Evolutionary conservation across 768 basidiomycete genomes (phyloP), one percentile per base, ranked within the genome.

Genomic region (Podaxis mareebaensis): DNA sequence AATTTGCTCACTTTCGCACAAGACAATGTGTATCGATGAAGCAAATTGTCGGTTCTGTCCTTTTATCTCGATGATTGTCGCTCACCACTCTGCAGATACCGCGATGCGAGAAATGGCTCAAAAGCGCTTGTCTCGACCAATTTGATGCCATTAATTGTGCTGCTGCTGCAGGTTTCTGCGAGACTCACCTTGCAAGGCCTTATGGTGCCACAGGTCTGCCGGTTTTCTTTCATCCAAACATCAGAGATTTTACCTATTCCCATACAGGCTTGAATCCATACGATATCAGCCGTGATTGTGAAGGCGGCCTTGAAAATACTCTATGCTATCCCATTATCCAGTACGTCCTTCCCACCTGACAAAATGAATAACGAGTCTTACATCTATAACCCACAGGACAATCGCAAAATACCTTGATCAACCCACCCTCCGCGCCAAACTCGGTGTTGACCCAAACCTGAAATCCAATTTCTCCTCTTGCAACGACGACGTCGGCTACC

Each of bases 121-220:
- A 79, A 39, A 69, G 75, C 38, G 76, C 80, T 46, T 94, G 92
- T 68, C 76, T 89, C 15, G 82, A 91, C 48, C 73, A 76, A 7
- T 87, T 85, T 61, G 91, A 95, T 69, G 76, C 77, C 13, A 85
- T 91, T 28, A 77, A 81, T 58, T 94, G 93, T 68, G 70, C 72
- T 8, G 87, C 88, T 10, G 89, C 91, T 0, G 74, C 81, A 26
- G 67, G 67, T 3, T 91, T 90, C 71, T 95, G 93, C 73, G 65
- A 80, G n/a, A 73, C 69, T 12, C 79, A 83, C 63, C 71, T 92
- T 22, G 78, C 76, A 28, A 71, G 65, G 60, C 75, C 79, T 42
- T 73, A 80, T 76, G 63, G 76, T 68, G 68, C 76, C 64, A 76
- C 77, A 65, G 74, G 80, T 82, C 40, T 70, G 81, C 65, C 40